phyloP scores from a whole-genome alignment of 257 asterid genomes.

The Mitragyna speciosa region DNA sequence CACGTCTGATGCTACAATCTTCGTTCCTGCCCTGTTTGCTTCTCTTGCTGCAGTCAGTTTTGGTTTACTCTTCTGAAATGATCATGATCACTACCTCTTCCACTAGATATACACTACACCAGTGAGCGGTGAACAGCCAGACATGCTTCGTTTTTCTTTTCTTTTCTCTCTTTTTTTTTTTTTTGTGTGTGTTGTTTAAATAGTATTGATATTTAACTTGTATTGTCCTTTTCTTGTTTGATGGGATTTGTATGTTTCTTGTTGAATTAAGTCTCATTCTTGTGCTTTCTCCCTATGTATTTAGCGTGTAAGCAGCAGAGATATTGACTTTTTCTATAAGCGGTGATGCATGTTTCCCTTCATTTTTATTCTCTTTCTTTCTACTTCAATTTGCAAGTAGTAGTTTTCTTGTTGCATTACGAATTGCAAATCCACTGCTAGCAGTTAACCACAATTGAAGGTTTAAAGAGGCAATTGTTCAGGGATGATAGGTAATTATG shows the following conservation, averaged over 20 bases:
- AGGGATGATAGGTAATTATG: too few species aligned
- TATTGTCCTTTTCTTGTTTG: not conserved
- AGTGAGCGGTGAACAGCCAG: not conserved
- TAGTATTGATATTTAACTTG: too few species aligned
- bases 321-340: not conserved
- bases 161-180: too few species aligned
- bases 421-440: too few species aligned
- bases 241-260: not conserved
- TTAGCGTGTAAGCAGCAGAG: not conserved
- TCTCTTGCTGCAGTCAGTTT: slow-evolving; percentile 44
- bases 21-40: slow-evolving; percentile 46
- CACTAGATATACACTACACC: not conserved
- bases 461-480: too few species aligned
- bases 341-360: not conserved
- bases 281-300: not conserved
- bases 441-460: too few species aligned
- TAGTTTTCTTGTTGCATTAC: not conserved
- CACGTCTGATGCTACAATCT: slow-evolving; percentile 44
- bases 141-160: not conserved
- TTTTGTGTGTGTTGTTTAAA: not conserved
- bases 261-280: not conserved
- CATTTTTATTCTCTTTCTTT: not conserved
- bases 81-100: not conserved
- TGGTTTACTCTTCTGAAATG: slow-evolving; percentile 41
- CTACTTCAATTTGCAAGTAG: too few species aligned